A percentile compares a stretch with the other conserved stretches of the same genome.
Evolutionary conservation across 345 rosid genomes (phyloP).

Genomic region (Lagerstroemia speciosa): DNA sequence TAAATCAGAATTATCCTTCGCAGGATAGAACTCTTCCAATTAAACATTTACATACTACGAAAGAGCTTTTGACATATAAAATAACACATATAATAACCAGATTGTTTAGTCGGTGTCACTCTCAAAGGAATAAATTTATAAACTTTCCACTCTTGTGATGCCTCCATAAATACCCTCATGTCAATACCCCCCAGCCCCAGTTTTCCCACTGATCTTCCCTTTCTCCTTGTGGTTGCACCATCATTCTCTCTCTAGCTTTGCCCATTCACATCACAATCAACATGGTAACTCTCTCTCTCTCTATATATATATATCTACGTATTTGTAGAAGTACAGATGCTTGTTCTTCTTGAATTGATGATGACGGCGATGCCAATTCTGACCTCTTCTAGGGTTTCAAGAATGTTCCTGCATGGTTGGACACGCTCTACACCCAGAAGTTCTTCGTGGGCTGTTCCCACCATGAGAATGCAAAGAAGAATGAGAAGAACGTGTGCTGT

Average conservation of each 20-base stretch:
- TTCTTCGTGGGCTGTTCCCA: slow-evolving; percentile 71
- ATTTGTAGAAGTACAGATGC: not conserved
- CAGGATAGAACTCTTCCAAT: too few species aligned
- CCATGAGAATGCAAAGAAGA: slow-evolving; percentile 81
- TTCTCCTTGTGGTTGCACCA: not conserved
- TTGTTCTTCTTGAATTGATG: too few species aligned
- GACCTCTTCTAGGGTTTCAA: slow-evolving; percentile 43
- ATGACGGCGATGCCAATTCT: not conserved
- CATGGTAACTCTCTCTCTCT: not conserved
- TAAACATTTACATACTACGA: too few species aligned
- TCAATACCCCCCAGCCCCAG: slow-evolving; percentile 8
- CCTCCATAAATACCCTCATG: slow-evolving; percentile 15
- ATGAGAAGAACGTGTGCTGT: slow-evolving; percentile 85
- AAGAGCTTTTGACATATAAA: too few species aligned
- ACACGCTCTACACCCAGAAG: slow-evolving; percentile 69
- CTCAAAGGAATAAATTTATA: slow-evolving; percentile 32
- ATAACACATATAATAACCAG: too few species aligned
- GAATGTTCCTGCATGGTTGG: slow-evolving; percentile 84
- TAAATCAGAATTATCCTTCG: too few species aligned
- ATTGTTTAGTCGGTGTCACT: slow-evolving; percentile 11
- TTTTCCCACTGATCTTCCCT: not conserved
- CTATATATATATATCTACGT: too few species aligned
- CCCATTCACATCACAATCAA: not conserved
- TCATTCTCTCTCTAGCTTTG: not conserved
- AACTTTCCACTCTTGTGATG: slow-evolving; percentile 33